Evolutionary conservation across 805 yeast species (phyloP), one percentile per base, ranked within the genome.

Genomic region (Yarrowia sp.): DNA sequence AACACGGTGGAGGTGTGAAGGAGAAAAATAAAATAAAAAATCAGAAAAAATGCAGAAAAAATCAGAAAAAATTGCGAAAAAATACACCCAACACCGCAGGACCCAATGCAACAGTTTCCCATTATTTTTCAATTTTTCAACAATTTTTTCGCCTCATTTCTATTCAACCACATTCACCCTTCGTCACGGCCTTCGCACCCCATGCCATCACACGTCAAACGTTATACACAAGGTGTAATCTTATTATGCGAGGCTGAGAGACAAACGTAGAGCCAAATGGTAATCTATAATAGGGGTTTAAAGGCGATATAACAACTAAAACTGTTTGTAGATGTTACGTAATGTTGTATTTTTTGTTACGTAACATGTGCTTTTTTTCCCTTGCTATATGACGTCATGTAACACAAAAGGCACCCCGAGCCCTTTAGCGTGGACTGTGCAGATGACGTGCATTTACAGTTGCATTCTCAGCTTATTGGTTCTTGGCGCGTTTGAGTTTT

Each of bases 381-480:
- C n/a, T 22, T 14, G 7, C 8, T 9, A 17, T 22, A 47, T 48
- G 55, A 48, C 55, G 55, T 48, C 55, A 48, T 48, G 55, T 35
- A 33, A 15, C 53, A 45, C 22, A 9, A 45, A 45, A 45, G 39
- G 33, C 28, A 15, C 53, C 39, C 28, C 53, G 38, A 33, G 39
- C 39, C n/a, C 31, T 33, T 48, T 48, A 48, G 55, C 55, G 55
- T 35, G 41, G 13, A 10, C 31, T 13, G 41, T 48, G 55, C 55
- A 48, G 55, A 47, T 48, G 55, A 48, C 32, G 55, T 48, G 55
- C 55, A 18, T 33, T 48, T 48, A 48, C 55, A 48, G 55, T 48
- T 48, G 55, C 55, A 48, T 48, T 48, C 55, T 48, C 55, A 48
- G 55, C 41, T 48, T 48, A 48, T 48, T 48, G 55, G 41, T 48